Evolutionary conservation across 257 asterid genomes (phyloP), one percentile per base, ranked within the genome.

Genomic region (Linderniella brevidens): DNA sequence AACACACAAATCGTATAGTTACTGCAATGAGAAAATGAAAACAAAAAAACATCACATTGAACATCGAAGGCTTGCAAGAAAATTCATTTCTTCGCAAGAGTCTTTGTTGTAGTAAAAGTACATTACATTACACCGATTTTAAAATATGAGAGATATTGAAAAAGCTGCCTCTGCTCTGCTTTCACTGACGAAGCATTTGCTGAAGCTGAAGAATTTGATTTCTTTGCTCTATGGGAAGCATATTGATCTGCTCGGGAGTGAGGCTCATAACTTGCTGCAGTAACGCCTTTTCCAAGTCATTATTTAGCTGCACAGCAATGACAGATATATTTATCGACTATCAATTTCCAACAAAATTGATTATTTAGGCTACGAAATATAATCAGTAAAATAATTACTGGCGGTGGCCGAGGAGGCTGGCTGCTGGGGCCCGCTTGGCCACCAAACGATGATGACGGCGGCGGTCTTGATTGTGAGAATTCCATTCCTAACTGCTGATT

Each of bases 251-350:
- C 53, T 85, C 99, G 0, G 88, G 93, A 10, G 93, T 79, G 46
- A 90, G 88, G 68, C 83, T 85, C 92, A 82, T 78, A 32, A 85
- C 94, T 72, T 81, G 95, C 72, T 84, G 93, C 46, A 90, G 74
- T 37, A 90, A 74, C 25, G 80, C 93, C 62, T 81, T 71, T 61
- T 90, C 98, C 83, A 79, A 56, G 58, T 85, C 98, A 8, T 88
- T 93, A 40, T 69, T 74, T 70, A 90, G 73, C 96, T 90, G 82
- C 71, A 77, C 71, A 65, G 9, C 13, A 39, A 10, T 9, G 15
- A 13, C 43, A 11, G 3, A 39, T 10, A 11, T 2, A 2, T 1
- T 10, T 11, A 39, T 11, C 43, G 15, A 11, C 13, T 9, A 11
- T 9, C 15, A 13, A 11, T 39, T 8, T 13, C 13, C 4, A 15